Base-by-base conservation (phyloP, 768 basidiomycete genomes). In the Multifurca ochricompacta region DNA sequence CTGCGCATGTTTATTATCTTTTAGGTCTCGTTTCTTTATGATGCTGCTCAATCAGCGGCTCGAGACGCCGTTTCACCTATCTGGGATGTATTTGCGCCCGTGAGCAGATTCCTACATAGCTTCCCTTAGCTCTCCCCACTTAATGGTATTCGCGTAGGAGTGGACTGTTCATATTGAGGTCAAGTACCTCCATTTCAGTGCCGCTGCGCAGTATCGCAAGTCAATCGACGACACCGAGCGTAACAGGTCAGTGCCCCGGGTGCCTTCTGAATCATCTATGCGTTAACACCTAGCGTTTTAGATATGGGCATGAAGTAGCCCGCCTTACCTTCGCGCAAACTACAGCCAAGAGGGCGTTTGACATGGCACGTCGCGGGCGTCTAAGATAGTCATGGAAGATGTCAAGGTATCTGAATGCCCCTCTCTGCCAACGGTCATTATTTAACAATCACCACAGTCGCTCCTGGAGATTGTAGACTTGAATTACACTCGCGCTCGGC, bases 271-370 rank as follows among this genome's bases (percentile, higher is more conserved):
- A 6, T 19, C 7, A 8, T 36, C 47, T 45, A 44, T 45, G 19
- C 31, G n/a, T 45, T 44, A 31, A 41, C 49, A 7, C 42, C 53
- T 59, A 37, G 27, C 59, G 54, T 46, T 53, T 9, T 60, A 93
- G 92, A 62, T 98, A 96, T 65, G 95, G 95, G 1, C 70, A 82
- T 21, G 92, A 97, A 69, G 74, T 98, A 35, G 85, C 85, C 2
- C 80, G 94, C 6, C 73, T 98, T 13, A 68, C 73, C 18, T 73
- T 85, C 28, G 91, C 92, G 2, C 81, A 80, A 34, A 65, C 66
- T 1, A 73, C 82, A 37, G 83, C 85, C 11, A 85, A 87, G 66
- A 79, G 78, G 59, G 92, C 82, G 0, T 78, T 83, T 55, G 83
- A 83, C 48, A 68, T 74, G 23, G 86, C 82, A 36, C 81, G 81